Conservation (phyloP, 2,329 filamentous ascomycete species). For the Rugonectria rugulosa region DNA sequence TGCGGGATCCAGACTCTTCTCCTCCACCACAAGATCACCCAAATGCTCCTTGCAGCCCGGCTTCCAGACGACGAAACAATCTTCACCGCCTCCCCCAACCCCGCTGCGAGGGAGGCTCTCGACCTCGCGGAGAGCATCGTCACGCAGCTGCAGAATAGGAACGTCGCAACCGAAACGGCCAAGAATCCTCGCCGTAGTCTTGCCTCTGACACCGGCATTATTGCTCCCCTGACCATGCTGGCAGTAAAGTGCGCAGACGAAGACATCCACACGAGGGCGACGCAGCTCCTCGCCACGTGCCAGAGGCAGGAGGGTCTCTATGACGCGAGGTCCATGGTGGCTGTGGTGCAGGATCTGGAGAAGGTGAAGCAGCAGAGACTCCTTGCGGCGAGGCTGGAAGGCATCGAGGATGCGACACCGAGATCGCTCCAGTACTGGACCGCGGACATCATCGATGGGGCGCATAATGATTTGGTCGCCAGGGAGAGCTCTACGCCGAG, state of each 20-base stretch:
- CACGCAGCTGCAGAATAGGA: not conserved
- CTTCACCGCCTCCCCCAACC: conserved; percentile 20
- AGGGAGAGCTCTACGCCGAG: not conserved
- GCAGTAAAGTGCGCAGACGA: conserved; percentile 30
- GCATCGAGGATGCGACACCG: not conserved
- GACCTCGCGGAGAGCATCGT: conserved; percentile 17
- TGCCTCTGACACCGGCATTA: conserved; percentile 26
- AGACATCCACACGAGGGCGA: conserved; percentile 7
- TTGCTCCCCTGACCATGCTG: conserved; percentile 24
- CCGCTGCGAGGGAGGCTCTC: conserved; percentile 9
- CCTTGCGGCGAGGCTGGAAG: not conserved
- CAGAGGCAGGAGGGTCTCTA: conserved; percentile 28
- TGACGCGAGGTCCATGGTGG: conserved; percentile 21
- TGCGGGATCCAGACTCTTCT: conserved; percentile 8
- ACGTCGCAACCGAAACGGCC: conserved; percentile 13
- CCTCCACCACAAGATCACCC: conserved; percentile 14
- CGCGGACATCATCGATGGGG: conserved; percentile 4
- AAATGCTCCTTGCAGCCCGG: conserved; percentile 23
- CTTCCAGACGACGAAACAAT: conserved; percentile 8
- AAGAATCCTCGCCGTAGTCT: conserved; percentile 22
- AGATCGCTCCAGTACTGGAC: conserved; percentile 15
- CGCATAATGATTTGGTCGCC: not conserved
- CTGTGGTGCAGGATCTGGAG: conserved; percentile 6
- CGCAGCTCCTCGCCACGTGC: conserved; percentile 14
- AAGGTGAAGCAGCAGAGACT: conserved; percentile 3